phyloP scores from a whole-genome alignment of 805 yeast genomes.

The Candida takata region DNA sequence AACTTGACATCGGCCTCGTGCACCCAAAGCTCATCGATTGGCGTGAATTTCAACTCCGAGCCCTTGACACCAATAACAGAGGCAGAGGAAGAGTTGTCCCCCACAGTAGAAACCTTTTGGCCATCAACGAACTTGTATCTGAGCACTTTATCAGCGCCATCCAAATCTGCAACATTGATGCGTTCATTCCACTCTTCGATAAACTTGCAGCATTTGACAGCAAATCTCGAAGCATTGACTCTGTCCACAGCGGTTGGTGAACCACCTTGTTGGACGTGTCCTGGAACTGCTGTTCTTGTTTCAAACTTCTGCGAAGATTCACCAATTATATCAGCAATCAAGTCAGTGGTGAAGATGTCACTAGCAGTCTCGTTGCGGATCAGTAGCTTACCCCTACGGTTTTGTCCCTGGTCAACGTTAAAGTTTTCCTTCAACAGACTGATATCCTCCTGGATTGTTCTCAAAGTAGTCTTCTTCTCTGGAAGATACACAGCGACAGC shows the following conservation, averaged over 20 bases:
- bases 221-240: constrained; percentile 81
- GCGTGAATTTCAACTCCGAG: constrained; percentile 50
- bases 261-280: constrained; percentile 98
- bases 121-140: constrained; percentile 48
- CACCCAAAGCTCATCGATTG: constrained; percentile 49
- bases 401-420: constrained; percentile 67
- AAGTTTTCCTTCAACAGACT: constrained; percentile 60
- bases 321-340: constrained; percentile 76
- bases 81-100: constrained; percentile 31
- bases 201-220: constrained; percentile 83
- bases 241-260: constrained; percentile 93
- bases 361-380: constrained; percentile 83
- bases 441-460: constrained; percentile 70
- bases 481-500: constrained; percentile 80
- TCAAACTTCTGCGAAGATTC: constrained; percentile 76
- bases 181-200: constrained; percentile 56
- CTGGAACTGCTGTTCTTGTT: constrained; percentile 93
- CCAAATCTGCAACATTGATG: constrained; percentile 25
- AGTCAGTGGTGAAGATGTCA: constrained; percentile 69
- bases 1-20: constrained; percentile 51
- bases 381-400: constrained; percentile 78
- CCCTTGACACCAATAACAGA: constrained; percentile 71
- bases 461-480: constrained; percentile 67
- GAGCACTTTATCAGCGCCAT: constrained; percentile 36
- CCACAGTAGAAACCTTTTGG: constrained; percentile 37